phyloP scores from a whole-genome alignment of 768 basidiomycete genomes.

The Melanogaster broomeanus region DNA sequence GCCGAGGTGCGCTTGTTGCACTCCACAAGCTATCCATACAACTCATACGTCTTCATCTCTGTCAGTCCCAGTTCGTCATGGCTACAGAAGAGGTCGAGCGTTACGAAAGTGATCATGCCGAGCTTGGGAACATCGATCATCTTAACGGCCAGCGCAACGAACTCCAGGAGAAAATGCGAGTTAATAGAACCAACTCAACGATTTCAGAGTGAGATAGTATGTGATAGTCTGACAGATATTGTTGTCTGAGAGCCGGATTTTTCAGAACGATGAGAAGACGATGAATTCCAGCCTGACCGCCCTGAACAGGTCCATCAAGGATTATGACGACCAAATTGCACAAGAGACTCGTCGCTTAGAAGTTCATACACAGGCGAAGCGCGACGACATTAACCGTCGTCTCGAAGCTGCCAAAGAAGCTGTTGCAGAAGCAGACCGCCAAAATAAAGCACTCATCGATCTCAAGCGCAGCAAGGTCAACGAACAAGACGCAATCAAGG shows the following conservation, averaged over 20 bases:
- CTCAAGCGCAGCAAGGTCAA: conserved; percentile 35
- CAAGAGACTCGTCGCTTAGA: conserved; percentile 56
- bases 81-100: conserved; percentile 38
- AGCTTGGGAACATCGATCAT: conserved; percentile 48
- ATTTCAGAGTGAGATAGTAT: conserved; percentile 44
- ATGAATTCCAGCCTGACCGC: conserved; percentile 46
- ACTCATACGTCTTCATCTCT: neutral
- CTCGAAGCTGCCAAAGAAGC: conserved; percentile 47
- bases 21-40: conserved; percentile 2
- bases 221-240: neutral
- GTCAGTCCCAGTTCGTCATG: conserved; percentile 34
- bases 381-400: conserved; percentile 54
- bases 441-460: conserved; percentile 28
- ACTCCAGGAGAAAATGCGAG: conserved; percentile 42
- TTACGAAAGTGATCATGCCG: conserved; percentile 41
- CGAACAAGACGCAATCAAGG: conserved; percentile 33
- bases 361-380: conserved; percentile 59
- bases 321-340: conserved; percentile 47
- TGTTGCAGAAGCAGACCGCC: conserved; percentile 41
- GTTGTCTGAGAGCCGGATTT: conserved; percentile 4
- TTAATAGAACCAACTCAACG: conserved; percentile 45
- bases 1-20: conserved; percentile 35
- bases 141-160: conserved; percentile 41
- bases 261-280: conserved; percentile 50
- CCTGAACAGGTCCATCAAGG: conserved; percentile 33